Evolutionary conservation across 2,329 filamentous ascomycete species (phyloP), one percentile per base, ranked within the genome.

Genomic region (Trichophyton mentagrophytes): DNA sequence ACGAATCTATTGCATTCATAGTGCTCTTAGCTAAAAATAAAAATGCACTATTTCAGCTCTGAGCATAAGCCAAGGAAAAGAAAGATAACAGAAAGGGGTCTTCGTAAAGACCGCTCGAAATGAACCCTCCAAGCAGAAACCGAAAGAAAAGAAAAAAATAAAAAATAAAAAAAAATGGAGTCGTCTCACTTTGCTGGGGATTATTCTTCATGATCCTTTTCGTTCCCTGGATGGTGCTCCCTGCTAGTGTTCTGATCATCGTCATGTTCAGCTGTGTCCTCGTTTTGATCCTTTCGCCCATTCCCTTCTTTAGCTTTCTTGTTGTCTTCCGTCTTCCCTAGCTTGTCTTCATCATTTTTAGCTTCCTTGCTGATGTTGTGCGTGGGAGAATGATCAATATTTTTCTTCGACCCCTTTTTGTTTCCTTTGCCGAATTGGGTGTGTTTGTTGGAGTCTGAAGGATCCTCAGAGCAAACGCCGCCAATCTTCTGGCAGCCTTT

Each of bases 401-500:
- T 57, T n/a, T 57, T 11, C 17, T 30, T 40, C 25, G 55, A 20
- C 3, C 25, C 40, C 42, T 46, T 36, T 15, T 58, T 49, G 8
- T 25, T 25, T 57, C 30, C 51, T 25, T 61, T 59, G 38, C 25
- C 59, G 3, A 36, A 8, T 25, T 56, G 13, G 15, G 20, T 36
- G 6, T 57, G 13, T 15, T 61, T 56, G 20, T 47, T 22, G n/a
- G 33, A 47, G 13, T 60, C 13, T 9, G 30, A 42, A 13, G 13
- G 9, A 25, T 9, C 55, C 3, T 66, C 33, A 22, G 59, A 60
- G 42, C 72, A 73, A 53, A 69, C 65, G 5, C 72, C 72, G 25
- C 66, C 64, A 36, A 68, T 63, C 27, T 66, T 62, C 55, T 68
- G 69, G 58, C 72, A 74, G 17, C 71, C 71, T 20, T 33, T 53